A percentile compares a stretch with the other conserved stretches of the same genome.
These are phyloP conservation scores for Micractinium conductrix DNA, from an alignment of 139 green algal genomes.

Conservation along the genomic window DNA sequence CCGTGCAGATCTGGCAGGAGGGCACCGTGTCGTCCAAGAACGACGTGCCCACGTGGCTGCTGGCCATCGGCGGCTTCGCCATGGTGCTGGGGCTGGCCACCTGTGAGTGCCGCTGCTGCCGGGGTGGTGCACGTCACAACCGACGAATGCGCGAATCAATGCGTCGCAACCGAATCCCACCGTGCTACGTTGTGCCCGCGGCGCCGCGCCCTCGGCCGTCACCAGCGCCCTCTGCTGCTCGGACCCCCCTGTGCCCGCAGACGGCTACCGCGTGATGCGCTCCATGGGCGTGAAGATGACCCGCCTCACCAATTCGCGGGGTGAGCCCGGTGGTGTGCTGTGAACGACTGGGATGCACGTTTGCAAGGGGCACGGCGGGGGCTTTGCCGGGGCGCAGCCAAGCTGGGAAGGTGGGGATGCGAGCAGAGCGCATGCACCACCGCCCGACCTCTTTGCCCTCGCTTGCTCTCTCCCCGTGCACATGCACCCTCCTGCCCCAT, in stretches of 20 bases:
- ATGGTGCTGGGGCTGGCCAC: conserved; percentile 67
- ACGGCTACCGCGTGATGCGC: conserved; percentile 75
- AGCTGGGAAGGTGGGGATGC: too few species aligned
- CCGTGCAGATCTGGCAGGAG: neutral
- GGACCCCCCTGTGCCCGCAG: conserved; percentile 45
- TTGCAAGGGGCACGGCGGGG: too few species aligned
- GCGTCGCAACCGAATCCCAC: too few species aligned
- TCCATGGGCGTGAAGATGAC: conserved; percentile 63
- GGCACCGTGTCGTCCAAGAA: conserved; percentile 23
- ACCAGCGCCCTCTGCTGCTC: too few species aligned
- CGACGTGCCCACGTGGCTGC: conserved; percentile 65
- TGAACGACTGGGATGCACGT: too few species aligned
- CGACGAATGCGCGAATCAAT: too few species aligned
- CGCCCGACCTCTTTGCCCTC: too few species aligned
- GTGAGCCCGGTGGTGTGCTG: neutral
- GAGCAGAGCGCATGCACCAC: too few species aligned
- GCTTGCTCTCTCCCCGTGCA: too few species aligned
- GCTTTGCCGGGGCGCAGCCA: too few species aligned
- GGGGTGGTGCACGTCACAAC: conserved; percentile 34
- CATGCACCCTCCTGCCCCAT: neutral
- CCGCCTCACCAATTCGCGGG: conserved; percentile 66
- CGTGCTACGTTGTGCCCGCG: too few species aligned
- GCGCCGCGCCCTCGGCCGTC: too few species aligned
- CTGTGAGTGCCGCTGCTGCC: neutral
- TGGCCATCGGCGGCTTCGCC: conserved; percentile 71